phyloP scores from a whole-genome alignment of 2,329 filamentous ascomycete genomes.

The Metarhizium robertsii region DNA sequence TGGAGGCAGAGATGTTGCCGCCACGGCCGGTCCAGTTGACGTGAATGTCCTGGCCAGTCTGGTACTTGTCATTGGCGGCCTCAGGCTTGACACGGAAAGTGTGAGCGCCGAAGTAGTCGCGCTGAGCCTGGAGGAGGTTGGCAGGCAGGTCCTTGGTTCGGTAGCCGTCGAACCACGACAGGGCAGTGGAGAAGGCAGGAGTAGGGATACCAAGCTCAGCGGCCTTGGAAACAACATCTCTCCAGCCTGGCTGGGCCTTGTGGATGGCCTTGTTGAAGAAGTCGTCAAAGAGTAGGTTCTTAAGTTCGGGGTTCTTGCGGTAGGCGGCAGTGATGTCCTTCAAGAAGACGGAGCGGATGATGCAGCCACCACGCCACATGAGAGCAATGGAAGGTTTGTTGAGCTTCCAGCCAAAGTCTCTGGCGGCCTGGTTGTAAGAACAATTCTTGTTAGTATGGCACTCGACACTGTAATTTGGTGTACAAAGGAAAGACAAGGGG shows the following conservation, averaged over 20 bases:
- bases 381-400: conserved; percentile 99
- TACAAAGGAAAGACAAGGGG: neutral
- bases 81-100: conserved; percentile 86
- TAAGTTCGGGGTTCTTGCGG: conserved; percentile 84
- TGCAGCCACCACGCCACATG: conserved; percentile 99
- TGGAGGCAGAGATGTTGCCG: conserved; percentile 93
- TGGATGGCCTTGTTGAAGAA: conserved; percentile 99
- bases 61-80: conserved; percentile 67
- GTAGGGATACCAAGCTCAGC: conserved; percentile 93
- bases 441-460: neutral
- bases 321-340: conserved; percentile 99
- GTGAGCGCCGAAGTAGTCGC: conserved; percentile 98
- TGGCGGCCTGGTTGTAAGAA: conserved; percentile 60
- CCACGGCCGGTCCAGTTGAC: conserved; percentile 99
- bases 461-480: neutral
- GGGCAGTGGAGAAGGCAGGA: conserved; percentile 90
- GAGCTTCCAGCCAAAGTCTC: conserved; percentile 95
- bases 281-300: conserved; percentile 97
- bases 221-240: conserved; percentile 82
- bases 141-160: conserved; percentile 93
- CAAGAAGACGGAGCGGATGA: conserved; percentile 98
- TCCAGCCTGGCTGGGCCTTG: conserved; percentile 88
- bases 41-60: conserved; percentile 81
- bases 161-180: conserved; percentile 99
- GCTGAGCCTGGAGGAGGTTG: conserved; percentile 97